Evolutionary conservation across 2,329 filamentous ascomycete species (phyloP), one percentile per base, ranked within the genome.

Genomic region (Hypoxylon rubiginosum): DNA sequence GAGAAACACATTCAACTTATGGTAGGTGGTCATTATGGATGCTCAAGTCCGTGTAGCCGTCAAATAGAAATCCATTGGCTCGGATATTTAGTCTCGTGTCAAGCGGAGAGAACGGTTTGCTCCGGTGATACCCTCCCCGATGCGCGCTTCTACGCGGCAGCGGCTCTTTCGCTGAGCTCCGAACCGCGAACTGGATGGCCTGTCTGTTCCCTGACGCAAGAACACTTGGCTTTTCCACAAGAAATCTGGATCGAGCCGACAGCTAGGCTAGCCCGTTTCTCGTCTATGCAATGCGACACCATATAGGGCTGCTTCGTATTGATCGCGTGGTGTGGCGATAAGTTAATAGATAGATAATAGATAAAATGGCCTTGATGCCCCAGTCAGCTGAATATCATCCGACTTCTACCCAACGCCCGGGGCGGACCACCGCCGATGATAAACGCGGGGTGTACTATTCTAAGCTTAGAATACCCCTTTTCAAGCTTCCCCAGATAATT

Each of bases 231-330:
- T 26, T 34, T 51, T 8, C 43, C 34, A 36, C 43, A 50, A 51
- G 24, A 28, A 24, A 56, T 61, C 63, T 58, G 52, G 61, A 53
- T 55, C 45, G 21, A 26, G 28, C 30, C 56, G 48, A 68, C 51
- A 60, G 39, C 36, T 61, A 21, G 50, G 17, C 43, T 11, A 48
- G 39, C n/a, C 43, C n/a, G 43, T 49, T n/a, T 11, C 21, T 55
- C 55, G 50, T 56, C 52, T 61, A 70, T 68, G 67, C 67, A 59
- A 53, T 66, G 62, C 65, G 39, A 70, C 67, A 64, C 54, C 48
- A 66, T 54, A 39, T 66, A 67, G 41, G 67, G 65, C 64, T 70
- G 59, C 41, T 55, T 53, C 15, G 11, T 63, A 52, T 59, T 45
- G 34, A 55, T 32, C 45, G 39, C 30, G 52, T 55, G 26, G 41